A percentile compares a stretch with the other conserved stretches of the same genome.
Evolutionary conservation across 2,329 filamentous ascomycete species (phyloP).

Genomic region (Cadophora luteo-olivacea): DNA sequence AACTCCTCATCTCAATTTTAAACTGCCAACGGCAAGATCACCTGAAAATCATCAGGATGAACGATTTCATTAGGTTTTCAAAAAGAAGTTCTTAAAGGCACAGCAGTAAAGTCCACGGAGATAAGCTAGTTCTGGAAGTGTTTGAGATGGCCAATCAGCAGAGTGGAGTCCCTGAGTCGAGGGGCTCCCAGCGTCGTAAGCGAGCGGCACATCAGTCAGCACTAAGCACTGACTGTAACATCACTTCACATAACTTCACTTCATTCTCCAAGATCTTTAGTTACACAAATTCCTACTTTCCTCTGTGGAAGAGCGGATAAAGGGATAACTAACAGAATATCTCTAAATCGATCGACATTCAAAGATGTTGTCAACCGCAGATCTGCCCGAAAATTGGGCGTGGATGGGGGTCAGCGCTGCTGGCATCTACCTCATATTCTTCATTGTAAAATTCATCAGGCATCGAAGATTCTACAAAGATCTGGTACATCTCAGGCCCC

Average conservation of each 20-base stretch:
- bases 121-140: too few species aligned
- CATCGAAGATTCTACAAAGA: slow-evolving; percentile 21
- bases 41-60: too few species aligned
- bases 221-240: neutral
- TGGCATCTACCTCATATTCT: slow-evolving; percentile 8
- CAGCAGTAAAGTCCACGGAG: too few species aligned
- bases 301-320: too few species aligned
- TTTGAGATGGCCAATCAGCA: too few species aligned
- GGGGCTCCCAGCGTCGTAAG: neutral
- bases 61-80: too few species aligned
- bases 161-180: too few species aligned
- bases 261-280: neutral
- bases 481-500: slow-evolving; percentile 21
- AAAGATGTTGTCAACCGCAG: neutral
- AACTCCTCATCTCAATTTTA: too few species aligned
- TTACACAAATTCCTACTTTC: too few species aligned
- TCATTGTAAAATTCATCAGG: slow-evolving; percentile 20
- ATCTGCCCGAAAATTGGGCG: slow-evolving; percentile 13
- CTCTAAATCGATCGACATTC: neutral
- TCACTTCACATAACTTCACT: neutral
- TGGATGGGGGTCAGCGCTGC: slow-evolving; percentile 10
- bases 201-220: neutral
- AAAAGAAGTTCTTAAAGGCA: too few species aligned
- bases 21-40: too few species aligned
- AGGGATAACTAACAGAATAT: neutral